Conservation (phyloP, 2,329 filamentous ascomycete genomes). For the Botrytis porri region DNA sequence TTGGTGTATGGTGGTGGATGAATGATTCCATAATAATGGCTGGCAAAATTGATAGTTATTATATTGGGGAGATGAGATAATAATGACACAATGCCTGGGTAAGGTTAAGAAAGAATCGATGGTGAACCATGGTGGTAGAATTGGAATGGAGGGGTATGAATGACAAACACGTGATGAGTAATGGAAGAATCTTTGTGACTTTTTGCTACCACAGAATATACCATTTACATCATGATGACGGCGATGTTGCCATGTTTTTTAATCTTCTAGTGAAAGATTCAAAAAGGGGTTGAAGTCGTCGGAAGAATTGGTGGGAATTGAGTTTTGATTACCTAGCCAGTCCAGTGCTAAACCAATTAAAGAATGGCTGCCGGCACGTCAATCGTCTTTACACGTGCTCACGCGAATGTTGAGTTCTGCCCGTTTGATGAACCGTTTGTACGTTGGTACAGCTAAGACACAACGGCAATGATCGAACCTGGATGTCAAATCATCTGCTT, state of each 20-base stretch:
- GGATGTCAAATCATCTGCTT: neutral
- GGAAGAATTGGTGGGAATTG: neutral
- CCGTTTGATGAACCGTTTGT: neutral
- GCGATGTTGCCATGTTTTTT: neutral
- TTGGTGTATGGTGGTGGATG: neutral
- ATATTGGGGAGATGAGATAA: neutral
- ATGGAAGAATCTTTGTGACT: neutral
- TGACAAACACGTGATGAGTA: neutral
- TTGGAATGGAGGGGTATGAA: neutral
- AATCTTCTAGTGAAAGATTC: neutral
- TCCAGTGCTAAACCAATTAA: neutral
- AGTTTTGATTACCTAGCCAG: neutral
- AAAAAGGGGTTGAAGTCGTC: no score
- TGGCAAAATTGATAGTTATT: neutral
- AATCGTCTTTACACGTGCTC: neutral
- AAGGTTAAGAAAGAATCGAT: neutral
- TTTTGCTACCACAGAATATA: neutral
- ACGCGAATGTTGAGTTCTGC: neutral
- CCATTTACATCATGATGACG: neutral
- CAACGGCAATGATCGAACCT: neutral
- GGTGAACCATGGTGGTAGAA: neutral
- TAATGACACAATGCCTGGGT: neutral
- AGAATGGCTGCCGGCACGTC: neutral
- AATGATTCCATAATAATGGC: neutral
- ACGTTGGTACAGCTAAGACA: neutral